Percentiles rank a stretch among this genome's conserved stretches.
Conservation (phyloP, 345 rosid species). For the Punica granatum region DNA sequence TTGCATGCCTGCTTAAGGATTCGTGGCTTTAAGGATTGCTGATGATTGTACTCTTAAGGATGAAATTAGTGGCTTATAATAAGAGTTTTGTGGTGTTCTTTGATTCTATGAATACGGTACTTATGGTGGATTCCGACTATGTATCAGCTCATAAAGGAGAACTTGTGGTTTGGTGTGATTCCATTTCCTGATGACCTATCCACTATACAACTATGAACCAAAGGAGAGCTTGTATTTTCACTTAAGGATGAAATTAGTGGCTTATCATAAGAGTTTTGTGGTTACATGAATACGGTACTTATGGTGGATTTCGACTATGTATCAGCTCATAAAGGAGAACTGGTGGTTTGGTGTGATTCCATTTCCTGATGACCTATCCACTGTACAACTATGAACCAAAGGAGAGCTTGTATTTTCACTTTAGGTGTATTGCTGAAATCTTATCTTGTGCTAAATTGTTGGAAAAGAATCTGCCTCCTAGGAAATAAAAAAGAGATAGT, state of each 20-base stretch:
- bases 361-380: no score
- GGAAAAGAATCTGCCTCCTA: background rate
- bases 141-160: background rate
- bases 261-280: background rate
- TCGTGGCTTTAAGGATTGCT: background rate
- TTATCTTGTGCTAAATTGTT: background rate
- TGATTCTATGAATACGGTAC: background rate
- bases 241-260: background rate
- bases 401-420: no score
- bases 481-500: background rate
- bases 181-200: no score
- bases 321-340: background rate
- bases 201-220: no score
- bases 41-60: background rate
- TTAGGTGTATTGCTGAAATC: background rate
- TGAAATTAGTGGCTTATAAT: background rate
- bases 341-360: no score
- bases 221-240: no score
- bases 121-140: background rate
- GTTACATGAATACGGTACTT: background rate
- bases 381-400: no score
- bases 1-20: background rate
- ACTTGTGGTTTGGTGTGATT: no score
- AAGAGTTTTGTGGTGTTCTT: background rate
- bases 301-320: background rate